These are phyloP conservation scores for Elongisporangium anandrum DNA, from an alignment of 352 stramenopile genomes.

Conservation along the genomic window DNA sequence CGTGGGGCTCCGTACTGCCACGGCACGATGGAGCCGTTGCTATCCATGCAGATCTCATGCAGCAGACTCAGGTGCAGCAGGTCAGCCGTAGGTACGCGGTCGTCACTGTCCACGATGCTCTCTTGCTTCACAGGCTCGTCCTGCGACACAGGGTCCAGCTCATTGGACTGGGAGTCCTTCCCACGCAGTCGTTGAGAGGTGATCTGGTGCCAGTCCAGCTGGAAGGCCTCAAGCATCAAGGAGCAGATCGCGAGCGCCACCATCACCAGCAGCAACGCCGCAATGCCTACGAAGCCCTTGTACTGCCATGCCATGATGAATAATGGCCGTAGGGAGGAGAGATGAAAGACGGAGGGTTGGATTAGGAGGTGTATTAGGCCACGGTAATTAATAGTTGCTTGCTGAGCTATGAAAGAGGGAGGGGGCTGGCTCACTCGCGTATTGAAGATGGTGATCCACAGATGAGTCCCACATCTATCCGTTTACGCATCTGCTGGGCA, in stretches of 20 bases:
- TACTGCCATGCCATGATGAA: slow-evolving; percentile 24
- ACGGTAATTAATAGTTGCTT: too few species aligned
- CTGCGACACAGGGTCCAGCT: not conserved
- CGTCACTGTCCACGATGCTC: slow-evolving; percentile 3
- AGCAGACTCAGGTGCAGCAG: slow-evolving; percentile 45
- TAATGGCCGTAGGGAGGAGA: too few species aligned
- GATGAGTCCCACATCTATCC: too few species aligned
- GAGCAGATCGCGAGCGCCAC: slow-evolving; percentile 16
- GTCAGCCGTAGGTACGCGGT: slow-evolving; percentile 23
- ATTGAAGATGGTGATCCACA: too few species aligned
- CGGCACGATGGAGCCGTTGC: slow-evolving; percentile 40
- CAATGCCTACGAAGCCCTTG: slow-evolving; percentile 4
- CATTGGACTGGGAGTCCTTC: not conserved
- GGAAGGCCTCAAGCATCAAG: slow-evolving; percentile 20
- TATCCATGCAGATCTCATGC: slow-evolving; percentile 35
- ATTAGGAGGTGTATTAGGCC: too few species aligned
- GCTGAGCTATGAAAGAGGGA: too few species aligned
- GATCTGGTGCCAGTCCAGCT: slow-evolving; percentile 24
- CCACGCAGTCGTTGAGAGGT: slow-evolving; percentile 1
- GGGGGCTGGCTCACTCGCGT: too few species aligned
- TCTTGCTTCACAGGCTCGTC: not conserved
- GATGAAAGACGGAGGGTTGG: too few species aligned
- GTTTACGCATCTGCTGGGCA: too few species aligned
- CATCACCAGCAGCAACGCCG: slow-evolving; percentile 17
- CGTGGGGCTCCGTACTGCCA: slow-evolving; percentile 28